Evolutionary conservation across 2,329 filamentous ascomycete genomes (phyloP), one percentile per base, ranked within the genome.

Genomic region (Aspergillus texensis): DNA sequence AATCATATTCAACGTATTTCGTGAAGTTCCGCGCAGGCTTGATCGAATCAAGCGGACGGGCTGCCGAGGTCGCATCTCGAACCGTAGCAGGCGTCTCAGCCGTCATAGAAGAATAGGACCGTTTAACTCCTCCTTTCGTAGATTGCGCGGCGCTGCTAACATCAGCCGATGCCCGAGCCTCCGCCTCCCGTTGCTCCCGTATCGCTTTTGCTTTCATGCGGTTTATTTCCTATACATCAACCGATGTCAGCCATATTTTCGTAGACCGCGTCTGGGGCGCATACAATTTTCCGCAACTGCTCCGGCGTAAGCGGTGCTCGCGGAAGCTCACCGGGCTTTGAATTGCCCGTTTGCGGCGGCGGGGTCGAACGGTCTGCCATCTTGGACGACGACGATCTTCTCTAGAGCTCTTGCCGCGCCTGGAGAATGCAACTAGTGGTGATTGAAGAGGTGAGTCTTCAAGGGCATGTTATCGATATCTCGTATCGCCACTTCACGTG

Each of bases 1-100:
- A 95, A 78, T 99, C 95, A 80, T 97, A 98, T 75, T 99, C 95
- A 73, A 99, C 94, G 75, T 91, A 98, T 77, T 95, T 94, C 65
- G 91, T 88, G 70, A 98, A 97, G 74, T 96, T 97, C 72, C 89
- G 87, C 45, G 92, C 92, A 0, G 94, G 90, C 61, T 88, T 89
- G 57, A 96, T 89, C 6, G 80, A 76, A 53, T 83, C 77, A 36
- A 80, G 73, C 8, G 79, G 80, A 11, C 78, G 75, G 9, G 75
- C 80, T 52, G 77, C 36, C 26, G 61, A 43, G 57, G 72, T 79
- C 21, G 74, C 80, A 83, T 95, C 90, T 71, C 92, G 89, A 72
- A 87, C 86, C 36, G 85, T 92, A 14, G 84, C 79, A 1, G 86
- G 86, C 0, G 73, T 79, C 75, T 64, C 82, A 75, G 52, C 67